Evolutionary conservation across 441 rosid species (phyloP).

Genomic region (Arabidopsis hybrid): DNA sequence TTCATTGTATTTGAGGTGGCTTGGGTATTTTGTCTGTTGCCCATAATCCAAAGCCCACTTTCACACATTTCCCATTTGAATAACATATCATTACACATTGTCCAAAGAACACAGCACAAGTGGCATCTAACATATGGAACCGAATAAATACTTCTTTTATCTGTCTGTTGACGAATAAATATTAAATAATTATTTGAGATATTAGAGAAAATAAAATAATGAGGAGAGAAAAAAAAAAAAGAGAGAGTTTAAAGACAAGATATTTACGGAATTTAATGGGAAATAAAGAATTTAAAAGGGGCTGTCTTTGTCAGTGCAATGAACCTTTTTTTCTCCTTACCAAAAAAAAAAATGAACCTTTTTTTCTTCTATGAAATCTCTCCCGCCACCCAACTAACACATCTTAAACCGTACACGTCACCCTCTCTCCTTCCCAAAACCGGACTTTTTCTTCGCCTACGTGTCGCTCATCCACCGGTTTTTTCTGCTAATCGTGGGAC

Average conservation of each 20-base stretch:
- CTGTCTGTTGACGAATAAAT: constrained; percentile 21
- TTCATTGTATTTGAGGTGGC: constrained; percentile 37
- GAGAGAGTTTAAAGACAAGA: constrained; percentile 37
- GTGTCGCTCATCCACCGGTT: constrained; percentile 39
- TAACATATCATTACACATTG: constrained; percentile 25
- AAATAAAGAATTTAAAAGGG: not conserved
- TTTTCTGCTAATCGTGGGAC: not conserved
- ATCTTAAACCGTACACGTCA: constrained; percentile 50
- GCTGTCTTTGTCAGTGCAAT: constrained; percentile 45
- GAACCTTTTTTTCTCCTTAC: constrained; percentile 40
- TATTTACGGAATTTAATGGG: constrained; percentile 41
- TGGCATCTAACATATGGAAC: constrained; percentile 34
- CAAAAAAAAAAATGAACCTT: constrained; percentile 45
- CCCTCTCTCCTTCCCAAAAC: constrained; percentile 33
- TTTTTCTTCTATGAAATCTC: not conserved
- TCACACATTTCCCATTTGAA: constrained; percentile 23
- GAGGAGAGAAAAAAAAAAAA: not conserved
- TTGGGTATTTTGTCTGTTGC: constrained; percentile 29
- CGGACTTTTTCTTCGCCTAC: constrained; percentile 32
- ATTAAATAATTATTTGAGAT: constrained; percentile 12
- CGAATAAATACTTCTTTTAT: not conserved
- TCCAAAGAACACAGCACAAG: constrained; percentile 37
- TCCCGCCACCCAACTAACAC: constrained; percentile 43
- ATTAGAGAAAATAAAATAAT: not conserved
- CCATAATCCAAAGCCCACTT: constrained; percentile 29